phyloP scores from a whole-genome alignment of 2,329 filamentous ascomycete genomes.

The Clonostachys rhizophaga region DNA sequence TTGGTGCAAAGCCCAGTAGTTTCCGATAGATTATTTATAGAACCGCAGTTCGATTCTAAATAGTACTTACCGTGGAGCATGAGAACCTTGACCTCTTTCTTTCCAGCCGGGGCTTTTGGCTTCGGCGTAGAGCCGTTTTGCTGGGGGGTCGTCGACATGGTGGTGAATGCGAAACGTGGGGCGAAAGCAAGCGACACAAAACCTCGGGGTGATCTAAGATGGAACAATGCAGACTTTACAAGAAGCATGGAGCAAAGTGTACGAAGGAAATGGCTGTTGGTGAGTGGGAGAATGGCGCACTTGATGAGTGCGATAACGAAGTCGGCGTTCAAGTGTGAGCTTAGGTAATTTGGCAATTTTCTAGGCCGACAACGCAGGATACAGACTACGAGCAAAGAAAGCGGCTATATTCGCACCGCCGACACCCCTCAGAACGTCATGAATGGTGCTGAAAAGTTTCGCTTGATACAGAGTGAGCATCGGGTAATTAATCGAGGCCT shows the following conservation, averaged over 20 bases:
- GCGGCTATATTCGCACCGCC: too few relatives aligned
- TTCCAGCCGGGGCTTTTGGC: conserved; percentile 11
- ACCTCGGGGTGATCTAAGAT: neutral
- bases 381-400: too few relatives aligned
- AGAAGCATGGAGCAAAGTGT: neutral
- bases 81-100: conserved; percentile 55
- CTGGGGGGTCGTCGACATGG: conserved; percentile 14
- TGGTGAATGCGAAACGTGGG: neutral
- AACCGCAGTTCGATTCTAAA: neutral
- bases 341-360: too few relatives aligned
- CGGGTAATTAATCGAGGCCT: too few relatives aligned
- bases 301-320: too few relatives aligned
- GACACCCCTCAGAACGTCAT: too few relatives aligned
- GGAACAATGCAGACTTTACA: neutral
- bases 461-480: too few relatives aligned
- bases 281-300: too few relatives aligned
- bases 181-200: neutral
- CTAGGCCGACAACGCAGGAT: too few relatives aligned
- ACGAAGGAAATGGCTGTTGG: too few relatives aligned
- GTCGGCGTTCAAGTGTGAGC: too few relatives aligned
- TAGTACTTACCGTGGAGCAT: conserved; percentile 65
- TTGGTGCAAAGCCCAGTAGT: neutral
- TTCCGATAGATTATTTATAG: neutral
- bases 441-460: too few relatives aligned
- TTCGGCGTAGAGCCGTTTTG: conserved; percentile 14